Conservation (phyloP, 2,329 filamentous ascomycete species). For the Xylariaceae sp. region DNA sequence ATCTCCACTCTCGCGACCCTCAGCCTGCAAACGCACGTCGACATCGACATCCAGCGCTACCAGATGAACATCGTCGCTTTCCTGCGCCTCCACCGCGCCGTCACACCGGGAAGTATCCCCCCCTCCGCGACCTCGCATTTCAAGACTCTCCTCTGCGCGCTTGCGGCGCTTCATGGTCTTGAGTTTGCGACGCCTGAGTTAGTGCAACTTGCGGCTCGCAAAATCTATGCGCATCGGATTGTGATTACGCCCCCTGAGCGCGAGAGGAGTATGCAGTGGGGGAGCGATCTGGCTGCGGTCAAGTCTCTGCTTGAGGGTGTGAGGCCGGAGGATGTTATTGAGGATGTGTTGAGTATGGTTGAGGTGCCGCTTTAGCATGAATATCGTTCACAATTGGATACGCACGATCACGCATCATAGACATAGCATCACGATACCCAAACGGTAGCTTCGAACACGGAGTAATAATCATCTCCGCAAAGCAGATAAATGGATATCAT, state of each 20-base stretch:
- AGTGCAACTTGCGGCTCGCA: constrained; percentile 73
- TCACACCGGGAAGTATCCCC: constrained; percentile 66
- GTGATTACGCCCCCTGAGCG: constrained; percentile 59
- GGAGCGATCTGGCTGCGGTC: constrained; percentile 69
- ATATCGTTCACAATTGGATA: neutral
- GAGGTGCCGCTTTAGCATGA: constrained; percentile 39
- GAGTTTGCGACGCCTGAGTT: constrained; percentile 80
- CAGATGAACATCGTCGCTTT: constrained; percentile 84
- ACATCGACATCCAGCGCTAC: constrained; percentile 76
- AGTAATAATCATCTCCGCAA: neutral
- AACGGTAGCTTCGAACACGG: neutral
- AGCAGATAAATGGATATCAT: too few relatives aligned
- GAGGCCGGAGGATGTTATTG: constrained; percentile 57
- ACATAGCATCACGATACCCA: neutral
- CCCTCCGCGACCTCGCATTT: constrained; percentile 76
- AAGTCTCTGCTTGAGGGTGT: constrained; percentile 58
- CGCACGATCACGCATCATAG: neutral
- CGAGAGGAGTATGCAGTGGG: constrained; percentile 91
- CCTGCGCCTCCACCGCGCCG: constrained; percentile 79
- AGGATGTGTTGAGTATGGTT: constrained; percentile 57
- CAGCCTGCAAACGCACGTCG: constrained; percentile 55
- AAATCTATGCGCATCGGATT: constrained; percentile 84
- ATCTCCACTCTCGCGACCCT: constrained; percentile 57
- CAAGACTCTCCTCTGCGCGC: constrained; percentile 59
- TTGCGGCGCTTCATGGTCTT: constrained; percentile 76